Conservation (phyloP, 306 rosid species). For the Oxytropis ochrocephala region DNA sequence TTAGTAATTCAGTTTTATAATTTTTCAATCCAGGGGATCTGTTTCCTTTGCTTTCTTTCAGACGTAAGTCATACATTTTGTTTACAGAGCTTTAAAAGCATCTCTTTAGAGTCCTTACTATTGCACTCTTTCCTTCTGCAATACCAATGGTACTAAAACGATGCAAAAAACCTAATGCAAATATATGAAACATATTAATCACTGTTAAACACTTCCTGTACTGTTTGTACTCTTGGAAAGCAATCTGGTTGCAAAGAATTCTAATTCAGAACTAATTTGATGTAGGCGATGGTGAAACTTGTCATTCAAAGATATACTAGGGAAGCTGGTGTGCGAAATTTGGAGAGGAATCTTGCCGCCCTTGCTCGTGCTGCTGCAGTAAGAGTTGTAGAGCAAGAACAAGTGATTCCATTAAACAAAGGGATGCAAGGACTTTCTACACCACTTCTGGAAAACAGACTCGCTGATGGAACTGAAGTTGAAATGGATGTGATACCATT, state of each 20-base stretch:
- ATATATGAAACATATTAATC: not conserved
- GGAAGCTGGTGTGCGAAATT: conserved; percentile 97
- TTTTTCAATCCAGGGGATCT: not conserved
- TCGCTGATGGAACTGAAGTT: conserved; percentile 84
- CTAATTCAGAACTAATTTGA: conserved; percentile 20
- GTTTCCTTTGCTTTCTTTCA: not conserved
- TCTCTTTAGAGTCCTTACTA: not conserved
- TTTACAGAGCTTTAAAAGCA: not conserved
- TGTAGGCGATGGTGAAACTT: conserved; percentile 72
- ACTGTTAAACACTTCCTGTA: not conserved
- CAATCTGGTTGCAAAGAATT: not conserved
- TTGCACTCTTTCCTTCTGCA: conserved; percentile 1
- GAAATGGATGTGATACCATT: conserved; percentile 98
- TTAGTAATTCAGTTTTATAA: conserved; percentile 8
- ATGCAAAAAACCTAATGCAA: not conserved
- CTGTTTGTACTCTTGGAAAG: not conserved
- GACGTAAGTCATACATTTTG: not conserved
- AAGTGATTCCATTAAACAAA: conserved; percentile 59
- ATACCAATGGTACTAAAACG: not conserved
- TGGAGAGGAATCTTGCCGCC: conserved; percentile 90
- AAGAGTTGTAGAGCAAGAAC: conserved; percentile 90
- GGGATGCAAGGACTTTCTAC: conserved; percentile 71
- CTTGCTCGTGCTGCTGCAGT: conserved; percentile 99
- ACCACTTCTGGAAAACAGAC: conserved; percentile 85
- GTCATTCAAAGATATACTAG: conserved; percentile 88